Evolutionary conservation across 225 moss, liverwort and hornwort species (phyloP).

Genomic region (Physcomitrium patens): DNA sequence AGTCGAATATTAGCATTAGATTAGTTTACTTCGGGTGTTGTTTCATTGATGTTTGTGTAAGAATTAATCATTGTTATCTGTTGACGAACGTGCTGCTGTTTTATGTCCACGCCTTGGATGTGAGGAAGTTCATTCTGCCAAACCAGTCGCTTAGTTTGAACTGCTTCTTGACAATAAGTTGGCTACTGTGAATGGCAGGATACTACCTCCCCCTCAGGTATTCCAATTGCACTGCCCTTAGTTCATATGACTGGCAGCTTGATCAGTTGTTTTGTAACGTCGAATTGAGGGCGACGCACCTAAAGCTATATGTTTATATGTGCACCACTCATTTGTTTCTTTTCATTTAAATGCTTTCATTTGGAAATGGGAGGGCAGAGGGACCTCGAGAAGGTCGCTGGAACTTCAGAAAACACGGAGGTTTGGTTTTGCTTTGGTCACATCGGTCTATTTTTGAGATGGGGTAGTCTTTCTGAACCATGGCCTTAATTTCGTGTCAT

Average conservation of each 20-base stretch:
- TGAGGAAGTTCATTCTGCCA: too few species aligned
- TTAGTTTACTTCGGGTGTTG: too few species aligned
- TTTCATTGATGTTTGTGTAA: too few species aligned
- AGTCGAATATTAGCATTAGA: too few species aligned
- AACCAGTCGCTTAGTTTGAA: too few species aligned
- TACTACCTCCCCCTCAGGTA: constrained; percentile 73
- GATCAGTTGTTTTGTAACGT: neutral
- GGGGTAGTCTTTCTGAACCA: neutral
- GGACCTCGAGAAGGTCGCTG: constrained; percentile 72
- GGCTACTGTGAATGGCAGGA: constrained; percentile 38
- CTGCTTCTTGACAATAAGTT: too few species aligned
- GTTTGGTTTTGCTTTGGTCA: neutral
- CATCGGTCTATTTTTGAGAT: neutral
- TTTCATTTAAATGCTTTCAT: constrained; percentile 49
- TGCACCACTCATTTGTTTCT: neutral
- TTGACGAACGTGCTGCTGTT: too few species aligned
- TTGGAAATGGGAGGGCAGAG: constrained; percentile 72
- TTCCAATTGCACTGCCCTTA: neutral
- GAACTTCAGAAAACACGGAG: constrained; percentile 84
- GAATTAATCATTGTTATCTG: too few species aligned
- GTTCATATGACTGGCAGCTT: neutral
- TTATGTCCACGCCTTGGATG: too few species aligned
- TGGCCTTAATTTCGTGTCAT: neutral
- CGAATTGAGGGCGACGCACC: neutral
- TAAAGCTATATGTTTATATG: neutral